Conservation (phyloP, 768 basidiomycete species). For the Kwoniella pini region DNA sequence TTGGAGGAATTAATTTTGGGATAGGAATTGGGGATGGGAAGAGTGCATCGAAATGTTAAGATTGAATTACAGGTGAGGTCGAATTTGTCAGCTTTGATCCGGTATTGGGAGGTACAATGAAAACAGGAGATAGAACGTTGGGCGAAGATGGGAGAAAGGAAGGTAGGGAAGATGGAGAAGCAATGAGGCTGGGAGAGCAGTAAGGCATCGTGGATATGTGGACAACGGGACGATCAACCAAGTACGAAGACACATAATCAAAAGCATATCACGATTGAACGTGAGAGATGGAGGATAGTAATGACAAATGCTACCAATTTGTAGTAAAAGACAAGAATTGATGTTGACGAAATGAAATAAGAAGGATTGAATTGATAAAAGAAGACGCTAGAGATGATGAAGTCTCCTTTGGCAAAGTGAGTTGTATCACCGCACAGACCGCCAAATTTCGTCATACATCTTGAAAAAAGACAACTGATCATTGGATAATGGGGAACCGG, state of each 20-base stretch:
- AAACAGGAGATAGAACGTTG: conserved; percentile 24
- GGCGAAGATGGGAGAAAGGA: conserved; percentile 20
- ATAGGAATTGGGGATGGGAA: conserved; percentile 1
- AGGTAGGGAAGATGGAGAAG: conserved; percentile 14
- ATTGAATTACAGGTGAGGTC: conserved; percentile 7
- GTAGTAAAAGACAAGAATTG: no score
- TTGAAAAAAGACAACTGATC: not conserved
- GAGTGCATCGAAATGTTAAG: conserved; percentile 7
- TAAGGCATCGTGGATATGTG: conserved; percentile 9
- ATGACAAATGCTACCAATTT: no score
- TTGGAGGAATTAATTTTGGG: not conserved
- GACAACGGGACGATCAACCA: not conserved
- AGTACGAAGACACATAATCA: no score
- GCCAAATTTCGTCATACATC: conserved; percentile 8
- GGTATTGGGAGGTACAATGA: conserved; percentile 4
- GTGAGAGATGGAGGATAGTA: no score
- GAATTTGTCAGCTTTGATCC: conserved; percentile 32
- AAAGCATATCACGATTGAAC: no score
- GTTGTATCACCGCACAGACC: conserved; percentile 4
- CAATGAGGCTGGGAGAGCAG: conserved; percentile 6
- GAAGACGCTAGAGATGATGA: no score
- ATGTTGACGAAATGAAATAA: no score
- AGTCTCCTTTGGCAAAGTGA: no score
- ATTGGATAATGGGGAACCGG: not conserved
- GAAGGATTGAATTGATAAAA: no score